phyloP scores from a whole-genome alignment of 768 basidiomycete genomes.

The Kwoniella bestiolae region DNA sequence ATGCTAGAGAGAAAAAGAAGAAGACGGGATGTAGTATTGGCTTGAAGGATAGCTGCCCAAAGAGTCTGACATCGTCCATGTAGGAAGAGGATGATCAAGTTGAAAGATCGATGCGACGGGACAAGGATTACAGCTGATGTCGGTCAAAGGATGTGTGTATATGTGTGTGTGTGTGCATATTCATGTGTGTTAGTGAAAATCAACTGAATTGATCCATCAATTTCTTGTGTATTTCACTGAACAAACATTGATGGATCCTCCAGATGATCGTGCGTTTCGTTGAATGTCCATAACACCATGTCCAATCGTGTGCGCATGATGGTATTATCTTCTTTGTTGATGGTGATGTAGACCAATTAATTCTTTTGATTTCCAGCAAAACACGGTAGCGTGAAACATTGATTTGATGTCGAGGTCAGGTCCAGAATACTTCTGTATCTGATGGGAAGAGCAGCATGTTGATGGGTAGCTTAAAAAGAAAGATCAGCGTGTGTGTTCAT shows the following conservation, averaged over 20 bases:
- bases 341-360: background rate
- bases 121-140: no score
- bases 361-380: background rate
- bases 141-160: background rate
- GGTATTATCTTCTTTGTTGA: no score
- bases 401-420: no score
- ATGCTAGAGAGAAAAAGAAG: no score
- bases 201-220: background rate
- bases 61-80: no score
- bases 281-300: no score
- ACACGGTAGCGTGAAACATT: background rate
- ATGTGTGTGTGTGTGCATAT: background rate
- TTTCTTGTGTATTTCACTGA: background rate
- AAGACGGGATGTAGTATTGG: background rate
- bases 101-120: background rate
- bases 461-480: no score
- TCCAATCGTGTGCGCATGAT: no score
- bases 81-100: background rate
- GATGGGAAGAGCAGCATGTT: no score
- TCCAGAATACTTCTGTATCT: no score
- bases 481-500: no score
- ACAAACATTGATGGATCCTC: background rate
- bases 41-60: background rate
- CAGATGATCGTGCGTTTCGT: background rate
- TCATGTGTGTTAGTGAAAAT: background rate